These are phyloP conservation scores for Hevea brasiliensis DNA, from an alignment of 345 rosid species.

Conservation along the genomic window DNA sequence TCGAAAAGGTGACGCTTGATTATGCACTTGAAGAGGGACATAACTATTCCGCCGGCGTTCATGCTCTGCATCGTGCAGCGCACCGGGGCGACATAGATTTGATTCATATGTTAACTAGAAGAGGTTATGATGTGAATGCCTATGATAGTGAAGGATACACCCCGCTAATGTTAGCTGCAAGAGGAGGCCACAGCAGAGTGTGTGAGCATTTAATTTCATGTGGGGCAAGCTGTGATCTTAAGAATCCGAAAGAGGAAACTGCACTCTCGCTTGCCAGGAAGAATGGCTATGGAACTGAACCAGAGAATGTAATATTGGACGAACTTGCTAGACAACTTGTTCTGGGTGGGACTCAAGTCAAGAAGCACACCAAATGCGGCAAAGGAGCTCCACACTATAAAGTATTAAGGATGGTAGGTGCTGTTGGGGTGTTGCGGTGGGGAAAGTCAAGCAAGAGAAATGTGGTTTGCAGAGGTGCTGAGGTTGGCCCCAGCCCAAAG, in stretches of 20 bases:
- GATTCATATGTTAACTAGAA: conserved; percentile 49
- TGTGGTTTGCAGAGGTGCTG: conserved; percentile 63
- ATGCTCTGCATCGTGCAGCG: conserved; percentile 89
- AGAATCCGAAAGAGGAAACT: conserved; percentile 55
- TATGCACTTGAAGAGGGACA: conserved; percentile 76
- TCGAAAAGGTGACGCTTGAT: conserved; percentile 92
- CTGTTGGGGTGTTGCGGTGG: conserved; percentile 65
- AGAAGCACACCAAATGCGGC: conserved; percentile 86
- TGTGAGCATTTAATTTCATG: conserved; percentile 58
- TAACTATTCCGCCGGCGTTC: conserved; percentile 46
- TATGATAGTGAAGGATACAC: conserved; percentile 75
- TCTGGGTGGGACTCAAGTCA: conserved; percentile 44
- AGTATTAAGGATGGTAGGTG: conserved; percentile 50
- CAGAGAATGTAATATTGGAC: conserved; percentile 54
- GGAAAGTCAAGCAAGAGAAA: conserved; percentile 70
- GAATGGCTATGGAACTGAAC: conserved; percentile 29
- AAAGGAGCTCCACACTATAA: conserved; percentile 70
- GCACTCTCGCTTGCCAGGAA: conserved; percentile 56
- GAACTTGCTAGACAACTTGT: conserved; percentile 69
- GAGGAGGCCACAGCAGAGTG: conserved; percentile 54
- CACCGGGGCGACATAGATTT: conserved; percentile 65
- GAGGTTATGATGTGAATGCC: conserved; percentile 67
- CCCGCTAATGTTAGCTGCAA: conserved; percentile 92
- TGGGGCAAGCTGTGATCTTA: conserved; percentile 62
- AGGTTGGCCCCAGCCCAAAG: conserved; percentile 52